A percentile compares a stretch with the other conserved stretches of the same genome.
Conservation (phyloP, 2,329 filamentous ascomycete species). For the Ceratocystis harringtonii region DNA sequence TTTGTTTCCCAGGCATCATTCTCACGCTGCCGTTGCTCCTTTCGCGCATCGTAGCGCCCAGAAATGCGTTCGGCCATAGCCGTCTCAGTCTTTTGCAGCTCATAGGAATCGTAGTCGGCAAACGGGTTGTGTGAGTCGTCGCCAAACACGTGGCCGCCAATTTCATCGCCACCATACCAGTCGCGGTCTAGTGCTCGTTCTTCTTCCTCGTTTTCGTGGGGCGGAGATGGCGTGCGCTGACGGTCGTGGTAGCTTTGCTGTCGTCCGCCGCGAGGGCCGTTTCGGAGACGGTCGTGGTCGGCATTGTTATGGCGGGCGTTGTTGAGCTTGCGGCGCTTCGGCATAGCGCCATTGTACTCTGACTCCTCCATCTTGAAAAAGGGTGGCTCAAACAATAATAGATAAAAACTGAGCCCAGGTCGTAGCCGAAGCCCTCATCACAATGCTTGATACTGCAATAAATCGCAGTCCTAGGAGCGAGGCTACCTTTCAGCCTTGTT, state of each 20-base stretch:
- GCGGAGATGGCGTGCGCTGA: constrained; percentile 29
- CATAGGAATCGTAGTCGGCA: constrained; percentile 58
- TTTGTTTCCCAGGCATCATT: constrained; percentile 98
- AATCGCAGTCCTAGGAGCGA: constrained; percentile 3
- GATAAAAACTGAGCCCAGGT: not conserved
- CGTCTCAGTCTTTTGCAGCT: constrained; percentile 61
- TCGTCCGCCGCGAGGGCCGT: not conserved
- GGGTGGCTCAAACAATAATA: too few relatives aligned
- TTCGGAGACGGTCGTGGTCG: not conserved
- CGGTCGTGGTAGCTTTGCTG: constrained; percentile 23
- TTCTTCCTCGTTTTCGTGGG: constrained; percentile 42
- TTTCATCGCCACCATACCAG: constrained; percentile 84
- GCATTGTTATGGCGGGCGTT: constrained; percentile 20
- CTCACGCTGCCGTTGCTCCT: constrained; percentile 78
- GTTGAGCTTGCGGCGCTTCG: constrained; percentile 28
- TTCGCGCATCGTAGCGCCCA: constrained; percentile 50
- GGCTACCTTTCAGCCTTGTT: constrained; percentile 11
- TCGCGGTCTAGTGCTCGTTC: constrained; percentile 68
- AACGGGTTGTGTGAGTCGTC: constrained; percentile 92
- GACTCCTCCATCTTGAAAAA: constrained; percentile 11
- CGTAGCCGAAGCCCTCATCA: not conserved
- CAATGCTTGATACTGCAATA: not conserved
- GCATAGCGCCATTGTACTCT: constrained; percentile 27
- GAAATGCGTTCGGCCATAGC: constrained; percentile 68
- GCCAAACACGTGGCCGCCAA: constrained; percentile 65